Percentiles rank a stretch among this genome's conserved stretches.
Evolutionary conservation across 2,329 filamentous ascomycete species (phyloP).

Genomic region (Neoscytalidium dimidiatum): DNA sequence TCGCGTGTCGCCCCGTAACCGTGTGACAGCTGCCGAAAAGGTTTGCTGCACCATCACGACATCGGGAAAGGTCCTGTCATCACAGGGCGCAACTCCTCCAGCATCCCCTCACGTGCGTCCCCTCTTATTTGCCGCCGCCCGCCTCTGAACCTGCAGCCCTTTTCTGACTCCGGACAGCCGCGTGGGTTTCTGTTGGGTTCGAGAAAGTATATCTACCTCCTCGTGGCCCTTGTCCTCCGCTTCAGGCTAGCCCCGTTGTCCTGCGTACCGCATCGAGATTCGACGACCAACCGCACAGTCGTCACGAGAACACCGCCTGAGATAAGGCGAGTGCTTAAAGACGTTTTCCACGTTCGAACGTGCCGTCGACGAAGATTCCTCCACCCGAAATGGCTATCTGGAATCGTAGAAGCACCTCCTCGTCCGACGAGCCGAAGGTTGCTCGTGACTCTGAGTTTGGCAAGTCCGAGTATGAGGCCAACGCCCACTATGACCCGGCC

Average conservation of each 20-base stretch:
- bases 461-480: conserved; percentile 15
- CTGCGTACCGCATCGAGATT: background rate
- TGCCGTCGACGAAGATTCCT: background rate
- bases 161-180: background rate
- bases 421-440: conserved; percentile 1
- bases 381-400: conserved; percentile 11
- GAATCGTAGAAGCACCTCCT: conserved; percentile 11
- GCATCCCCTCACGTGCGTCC: background rate
- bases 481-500: background rate
- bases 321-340: conserved; percentile 2
- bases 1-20: background rate
- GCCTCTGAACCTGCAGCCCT: background rate
- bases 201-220: conserved; percentile 5
- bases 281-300: background rate
- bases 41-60: conserved; percentile 1
- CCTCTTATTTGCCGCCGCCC: background rate
- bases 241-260: background rate
- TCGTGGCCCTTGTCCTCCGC: background rate
- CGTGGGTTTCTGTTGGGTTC: background rate
- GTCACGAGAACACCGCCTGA: conserved; percentile 9
- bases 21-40: background rate
- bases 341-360: background rate
- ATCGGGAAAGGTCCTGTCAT: conserved; percentile 2
- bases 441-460: conserved; percentile 3
- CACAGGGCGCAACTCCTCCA: background rate